Conservation (phyloP, 2,329 filamentous ascomycete species). For the Talaromyces sp. region DNA sequence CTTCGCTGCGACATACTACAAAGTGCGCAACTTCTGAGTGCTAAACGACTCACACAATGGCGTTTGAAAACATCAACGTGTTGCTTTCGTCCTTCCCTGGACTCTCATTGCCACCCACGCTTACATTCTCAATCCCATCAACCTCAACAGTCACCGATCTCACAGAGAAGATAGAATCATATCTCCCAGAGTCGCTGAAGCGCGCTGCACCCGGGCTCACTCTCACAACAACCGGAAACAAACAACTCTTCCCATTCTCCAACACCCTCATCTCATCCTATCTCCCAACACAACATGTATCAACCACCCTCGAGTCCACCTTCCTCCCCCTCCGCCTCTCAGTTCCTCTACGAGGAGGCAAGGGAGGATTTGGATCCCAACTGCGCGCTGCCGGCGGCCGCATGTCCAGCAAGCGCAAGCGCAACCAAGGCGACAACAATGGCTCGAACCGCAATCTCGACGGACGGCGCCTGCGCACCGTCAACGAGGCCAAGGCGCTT, state of each 20-base stretch:
- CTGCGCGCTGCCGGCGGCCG: conserved; percentile 92
- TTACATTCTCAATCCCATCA: conserved; percentile 66
- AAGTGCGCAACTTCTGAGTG: background rate
- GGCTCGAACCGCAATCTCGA: conserved; percentile 91
- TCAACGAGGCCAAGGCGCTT: conserved; percentile 89
- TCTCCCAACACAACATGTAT: conserved; percentile 42
- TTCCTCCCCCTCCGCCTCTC: conserved; percentile 80
- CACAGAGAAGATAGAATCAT: conserved; percentile 52
- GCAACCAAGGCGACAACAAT: conserved; percentile 73
- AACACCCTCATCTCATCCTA: conserved; percentile 55
- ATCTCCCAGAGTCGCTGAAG: conserved; percentile 53
- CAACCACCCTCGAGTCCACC: conserved; percentile 44
- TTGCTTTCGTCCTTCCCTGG: conserved; percentile 80
- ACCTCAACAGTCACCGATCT: conserved; percentile 63
- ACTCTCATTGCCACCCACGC: conserved; percentile 72
- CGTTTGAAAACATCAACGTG: conserved; percentile 62
- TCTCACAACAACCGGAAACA: conserved; percentile 76
- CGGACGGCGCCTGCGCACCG: conserved; percentile 79
- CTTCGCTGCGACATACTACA: background rate
- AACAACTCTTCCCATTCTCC: conserved; percentile 55
- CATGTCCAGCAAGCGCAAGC: conserved; percentile 94
- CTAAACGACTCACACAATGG: conserved; percentile 42
- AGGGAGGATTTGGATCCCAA: conserved; percentile 96
- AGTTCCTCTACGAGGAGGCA: conserved; percentile 78
- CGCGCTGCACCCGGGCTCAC: conserved; percentile 54